Percentiles rank a stretch among this genome's conserved stretches.
phyloP scores from a whole-genome alignment of 495 filamentous ascomycete species.

The Hyaloscypha finlandica region DNA sequence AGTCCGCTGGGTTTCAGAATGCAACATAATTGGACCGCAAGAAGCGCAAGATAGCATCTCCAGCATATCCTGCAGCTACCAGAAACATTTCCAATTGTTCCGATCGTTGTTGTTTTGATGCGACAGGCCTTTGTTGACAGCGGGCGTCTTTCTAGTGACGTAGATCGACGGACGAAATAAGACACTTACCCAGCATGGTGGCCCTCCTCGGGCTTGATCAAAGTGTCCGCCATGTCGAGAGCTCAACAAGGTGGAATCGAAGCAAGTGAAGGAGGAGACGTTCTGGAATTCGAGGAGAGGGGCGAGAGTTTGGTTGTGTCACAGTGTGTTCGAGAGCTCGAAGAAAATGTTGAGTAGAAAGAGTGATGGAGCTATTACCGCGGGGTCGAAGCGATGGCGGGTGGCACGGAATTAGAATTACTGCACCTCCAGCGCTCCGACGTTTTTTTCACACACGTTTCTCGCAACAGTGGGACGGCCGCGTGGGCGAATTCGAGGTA shows the following conservation, averaged over 20 bases:
- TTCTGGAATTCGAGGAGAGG: background rate
- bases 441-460: slow-evolving; percentile 18
- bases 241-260: background rate
- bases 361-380: slow-evolving; percentile 12
- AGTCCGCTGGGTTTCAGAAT: slow-evolving; percentile 17
- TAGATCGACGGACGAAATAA: slow-evolving; percentile 34
- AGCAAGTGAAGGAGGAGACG: background rate
- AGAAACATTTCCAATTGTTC: slow-evolving; percentile 6
- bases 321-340: slow-evolving; percentile 12
- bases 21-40: slow-evolving; percentile 11
- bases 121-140: slow-evolving; percentile 14
- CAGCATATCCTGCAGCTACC: slow-evolving; percentile 11
- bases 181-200: slow-evolving; percentile 65
- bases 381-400: slow-evolving; percentile 21
- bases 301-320: background rate
- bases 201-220: slow-evolving; percentile 62
- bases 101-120: slow-evolving; percentile 11
- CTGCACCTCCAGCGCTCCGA: slow-evolving; percentile 2
- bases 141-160: slow-evolving; percentile 28
- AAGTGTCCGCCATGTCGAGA: slow-evolving; percentile 61
- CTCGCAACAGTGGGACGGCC: background rate
- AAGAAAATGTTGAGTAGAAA: slow-evolving; percentile 21
- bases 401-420: slow-evolving; percentile 11
- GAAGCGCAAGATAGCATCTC: background rate
- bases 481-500: background rate